Base-by-base conservation (phyloP, 352 stramenopile species). In the Phytophthora pluvialis region DNA sequence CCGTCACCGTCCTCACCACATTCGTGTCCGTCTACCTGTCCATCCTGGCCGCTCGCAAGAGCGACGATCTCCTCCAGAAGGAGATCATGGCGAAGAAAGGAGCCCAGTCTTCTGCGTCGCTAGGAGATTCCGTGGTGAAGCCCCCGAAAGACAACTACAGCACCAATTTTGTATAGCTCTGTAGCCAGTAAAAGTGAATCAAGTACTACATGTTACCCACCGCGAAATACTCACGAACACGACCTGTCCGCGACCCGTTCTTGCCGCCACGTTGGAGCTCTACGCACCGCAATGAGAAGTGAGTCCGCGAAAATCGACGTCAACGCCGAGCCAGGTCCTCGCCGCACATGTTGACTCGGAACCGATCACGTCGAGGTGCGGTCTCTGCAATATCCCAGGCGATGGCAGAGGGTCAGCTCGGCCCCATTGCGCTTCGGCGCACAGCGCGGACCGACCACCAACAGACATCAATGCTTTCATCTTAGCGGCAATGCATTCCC, bases 161-260 rank as follows among this genome's bases (percentile, higher is more conserved):
- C 43, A 77, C 62, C 45, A 81, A 77, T 54, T 81, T 81, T 57
- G 67, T 81, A 54, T 77, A 72, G 38, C 39, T 45, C 35, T 12
- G 3, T 16, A 46, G 39, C 46, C 58, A n/a, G 15, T 8, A 56
- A 60, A 39, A 55, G 40, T 60, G n/a, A 60, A 42, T 51, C 13
- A 57, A 49, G 21, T 21, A 21, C 21, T 52, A 18, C 42, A 55
- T 66, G 48, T 52, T 52, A 43, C n/a, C n/a, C n/a, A n/a, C n/a
- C n/a, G n/a, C n/a, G n/a, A n/a, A 21, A 21, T 21, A 21, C 21
- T 2, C 21, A 21, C 21, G 21, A 21, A 21, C 21, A 21, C 21
- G 21, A 21, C 21, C 21, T 21, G 21, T 21, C 21, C 21, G 21
- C 21, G 21, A 21, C 21, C 21, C 21, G 21, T 2, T 35, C 31